These are phyloP conservation scores for Herpomyces periplanetae DNA, from an alignment of 2,329 filamentous ascomycete genomes.

Conservation along the genomic window DNA sequence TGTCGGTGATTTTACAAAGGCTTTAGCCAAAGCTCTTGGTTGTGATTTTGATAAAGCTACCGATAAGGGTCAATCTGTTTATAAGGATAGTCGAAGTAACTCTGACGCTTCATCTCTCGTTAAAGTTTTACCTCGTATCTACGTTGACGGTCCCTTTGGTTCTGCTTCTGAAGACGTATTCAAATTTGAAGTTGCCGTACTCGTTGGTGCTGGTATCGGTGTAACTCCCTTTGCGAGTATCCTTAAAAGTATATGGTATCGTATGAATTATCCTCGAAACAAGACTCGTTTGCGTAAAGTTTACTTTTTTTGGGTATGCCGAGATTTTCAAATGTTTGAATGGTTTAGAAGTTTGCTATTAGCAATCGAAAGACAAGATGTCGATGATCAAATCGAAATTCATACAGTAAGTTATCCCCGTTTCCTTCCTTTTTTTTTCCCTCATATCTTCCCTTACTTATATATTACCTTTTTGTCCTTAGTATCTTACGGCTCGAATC, in stretches of 20 bases:
- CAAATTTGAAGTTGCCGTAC: constrained; percentile 40
- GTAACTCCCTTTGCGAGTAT: constrained; percentile 61
- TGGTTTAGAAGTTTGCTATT: constrained; percentile 55
- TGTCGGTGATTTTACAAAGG: constrained; percentile 40
- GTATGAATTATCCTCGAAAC: constrained; percentile 50
- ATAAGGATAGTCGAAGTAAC: constrained; percentile 12
- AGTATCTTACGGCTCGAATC: constrained; percentile 52
- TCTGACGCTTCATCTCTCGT: constrained; percentile 28
- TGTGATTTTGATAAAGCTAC: constrained; percentile 25
- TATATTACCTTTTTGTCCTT: neutral
- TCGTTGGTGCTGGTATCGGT: constrained; percentile 48
- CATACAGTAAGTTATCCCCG: constrained; percentile 23
- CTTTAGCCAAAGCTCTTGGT: constrained; percentile 25
- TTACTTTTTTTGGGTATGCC: constrained; percentile 74
- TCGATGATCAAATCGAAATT: constrained; percentile 50
- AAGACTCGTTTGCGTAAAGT: constrained; percentile 45
- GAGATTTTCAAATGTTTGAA: constrained; percentile 55
- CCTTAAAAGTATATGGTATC: constrained; percentile 69
- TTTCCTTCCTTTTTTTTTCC: neutral
- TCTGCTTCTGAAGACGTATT: constrained; percentile 61
- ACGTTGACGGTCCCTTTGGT: constrained; percentile 50
- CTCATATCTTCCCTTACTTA: constrained; percentile 2
- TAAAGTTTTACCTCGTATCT: constrained; percentile 34
- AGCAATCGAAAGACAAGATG: constrained; percentile 52
- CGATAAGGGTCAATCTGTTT: constrained; percentile 16